Conservation (phyloP, 352 stramenopile species). For the Globisporangium acanthophoron region DNA sequence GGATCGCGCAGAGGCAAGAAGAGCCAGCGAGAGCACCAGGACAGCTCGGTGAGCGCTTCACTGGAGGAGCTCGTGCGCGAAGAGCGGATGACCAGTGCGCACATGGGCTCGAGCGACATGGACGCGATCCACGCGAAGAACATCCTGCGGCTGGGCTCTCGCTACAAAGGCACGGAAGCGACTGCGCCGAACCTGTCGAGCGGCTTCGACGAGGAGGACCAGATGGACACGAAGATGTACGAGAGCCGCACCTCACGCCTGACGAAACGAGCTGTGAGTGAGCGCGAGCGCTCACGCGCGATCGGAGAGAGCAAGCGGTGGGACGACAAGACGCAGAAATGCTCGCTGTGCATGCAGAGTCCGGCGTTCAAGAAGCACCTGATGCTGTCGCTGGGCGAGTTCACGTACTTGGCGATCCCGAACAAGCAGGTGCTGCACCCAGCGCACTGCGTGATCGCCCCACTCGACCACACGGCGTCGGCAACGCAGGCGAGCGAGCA, state of each 20-base stretch:
- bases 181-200: conserved; percentile 60
- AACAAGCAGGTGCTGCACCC: conserved; percentile 47
- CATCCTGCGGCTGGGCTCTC: conserved; percentile 65
- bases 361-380: conserved; percentile 74
- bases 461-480: conserved; percentile 63
- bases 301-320: conserved; percentile 62
- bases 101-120: conserved; percentile 54
- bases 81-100: conserved; percentile 53
- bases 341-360: conserved; percentile 61
- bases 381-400: conserved; percentile 72
- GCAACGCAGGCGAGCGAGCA: conserved; percentile 57
- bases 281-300: conserved; percentile 46
- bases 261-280: conserved; percentile 48
- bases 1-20: conserved; percentile 67
- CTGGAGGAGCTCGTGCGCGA: conserved; percentile 76
- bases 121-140: conserved; percentile 62
- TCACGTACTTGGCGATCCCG: conserved; percentile 67
- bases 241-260: conserved; percentile 35
- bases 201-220: conserved; percentile 79
- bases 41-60: conserved; percentile 21
- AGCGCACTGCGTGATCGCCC: conserved; percentile 70
- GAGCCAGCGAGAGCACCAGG: conserved; percentile 16
- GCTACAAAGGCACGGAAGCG: conserved; percentile 67
- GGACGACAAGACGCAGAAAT: conserved; percentile 65
- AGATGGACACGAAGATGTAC: conserved; percentile 66